These are phyloP conservation scores for Basipetospora chlamydospora DNA, from an alignment of 2,329 filamentous ascomycete species.

Conservation along the genomic window DNA sequence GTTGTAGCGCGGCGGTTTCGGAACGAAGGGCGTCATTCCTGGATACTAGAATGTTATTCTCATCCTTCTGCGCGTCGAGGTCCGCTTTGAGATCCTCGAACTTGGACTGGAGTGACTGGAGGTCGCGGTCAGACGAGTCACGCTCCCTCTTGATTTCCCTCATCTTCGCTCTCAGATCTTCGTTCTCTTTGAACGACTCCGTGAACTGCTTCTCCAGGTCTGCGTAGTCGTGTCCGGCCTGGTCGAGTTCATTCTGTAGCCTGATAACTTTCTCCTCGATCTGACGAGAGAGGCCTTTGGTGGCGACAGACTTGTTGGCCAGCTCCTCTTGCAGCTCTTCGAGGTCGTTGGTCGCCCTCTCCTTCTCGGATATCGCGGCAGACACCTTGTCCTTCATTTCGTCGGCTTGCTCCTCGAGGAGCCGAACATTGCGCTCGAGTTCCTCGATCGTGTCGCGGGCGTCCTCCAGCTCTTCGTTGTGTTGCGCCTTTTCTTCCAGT, in stretches of 20 bases:
- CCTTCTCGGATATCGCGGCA: constrained; percentile 37
- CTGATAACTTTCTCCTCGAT: constrained; percentile 55
- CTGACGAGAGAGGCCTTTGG: constrained; percentile 60
- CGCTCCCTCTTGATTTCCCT: constrained; percentile 28
- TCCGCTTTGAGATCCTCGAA: constrained; percentile 45
- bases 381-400: constrained; percentile 40
- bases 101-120: constrained; percentile 23
- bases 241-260: constrained; percentile 51
- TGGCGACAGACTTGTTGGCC: constrained; percentile 63
- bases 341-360: constrained; percentile 42
- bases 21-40: constrained; percentile 52
- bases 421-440: constrained; percentile 38
- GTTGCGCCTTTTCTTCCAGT: constrained; percentile 35
- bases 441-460: constrained; percentile 44
- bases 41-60: constrained; percentile 55
- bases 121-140: constrained; percentile 22
- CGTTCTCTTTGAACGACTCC: constrained; percentile 30
- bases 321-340: constrained; percentile 62
- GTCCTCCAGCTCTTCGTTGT: constrained; percentile 37
- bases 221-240: constrained; percentile 31
- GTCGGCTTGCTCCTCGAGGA: constrained; percentile 37
- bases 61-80: constrained; percentile 41
- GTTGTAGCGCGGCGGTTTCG: constrained; percentile 53
- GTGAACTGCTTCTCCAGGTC: constrained; percentile 36
- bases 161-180: constrained; percentile 27